Percentiles rank a stretch among this genome's conserved stretches.
Conservation (phyloP, 352 stramenopile genomes). For the Pythium periplocum region DNA sequence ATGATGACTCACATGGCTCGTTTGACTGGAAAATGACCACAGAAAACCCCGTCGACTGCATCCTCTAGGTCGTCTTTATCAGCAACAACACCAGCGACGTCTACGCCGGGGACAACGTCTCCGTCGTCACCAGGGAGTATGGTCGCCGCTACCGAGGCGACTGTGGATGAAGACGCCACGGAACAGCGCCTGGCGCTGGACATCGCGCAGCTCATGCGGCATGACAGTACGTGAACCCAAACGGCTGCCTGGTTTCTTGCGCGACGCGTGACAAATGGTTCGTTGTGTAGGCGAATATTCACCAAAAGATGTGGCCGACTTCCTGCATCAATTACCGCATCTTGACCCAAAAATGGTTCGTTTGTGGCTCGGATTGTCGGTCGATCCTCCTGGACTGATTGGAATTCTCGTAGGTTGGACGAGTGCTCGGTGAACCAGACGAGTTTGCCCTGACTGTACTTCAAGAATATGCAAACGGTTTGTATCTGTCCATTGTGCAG, state of each 20-base stretch:
- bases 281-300: conserved; percentile 24
- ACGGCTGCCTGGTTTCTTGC: neutral
- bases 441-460: conserved; percentile 52
- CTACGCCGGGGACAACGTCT: neutral
- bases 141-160: no score
- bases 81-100: neutral
- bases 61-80: neutral
- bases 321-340: conserved; percentile 60
- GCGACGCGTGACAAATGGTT: neutral
- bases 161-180: conserved; percentile 7
- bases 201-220: conserved; percentile 39
- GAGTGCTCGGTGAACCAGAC: conserved; percentile 62
- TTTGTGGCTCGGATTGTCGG: neutral
- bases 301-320: conserved; percentile 55
- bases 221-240: conserved; percentile 27
- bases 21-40: no score
- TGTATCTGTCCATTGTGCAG: neutral
- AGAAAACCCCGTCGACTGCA: no score
- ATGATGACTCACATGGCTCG: no score
- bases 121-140: neutral
- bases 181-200: conserved; percentile 15
- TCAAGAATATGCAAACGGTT: conserved; percentile 62
- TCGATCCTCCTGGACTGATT: no score
- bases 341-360: conserved; percentile 60
- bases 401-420: conserved; percentile 31